phyloP scores from a whole-genome alignment of 148 eudicot species.

The Amaranthus palmeri region DNA sequence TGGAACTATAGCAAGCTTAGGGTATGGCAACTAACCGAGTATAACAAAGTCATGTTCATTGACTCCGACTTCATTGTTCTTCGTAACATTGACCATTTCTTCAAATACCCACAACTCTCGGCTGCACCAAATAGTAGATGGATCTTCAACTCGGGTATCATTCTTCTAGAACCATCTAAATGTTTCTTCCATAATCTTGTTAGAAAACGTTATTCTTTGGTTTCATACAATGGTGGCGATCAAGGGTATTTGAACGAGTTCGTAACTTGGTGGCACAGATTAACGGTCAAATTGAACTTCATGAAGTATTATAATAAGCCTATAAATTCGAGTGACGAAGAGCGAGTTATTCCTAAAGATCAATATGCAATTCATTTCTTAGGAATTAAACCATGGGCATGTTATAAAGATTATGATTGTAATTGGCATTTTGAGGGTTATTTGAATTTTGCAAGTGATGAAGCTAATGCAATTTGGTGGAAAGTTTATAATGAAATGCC shows the following conservation, averaged over 20 bases:
- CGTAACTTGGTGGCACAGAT: constrained; percentile 67
- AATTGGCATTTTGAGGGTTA: constrained; percentile 54
- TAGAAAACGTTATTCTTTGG: constrained; percentile 27
- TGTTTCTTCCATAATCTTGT: constrained; percentile 52
- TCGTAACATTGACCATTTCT: constrained; percentile 50
- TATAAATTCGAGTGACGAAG: neutral
- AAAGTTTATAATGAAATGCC: constrained; percentile 52
- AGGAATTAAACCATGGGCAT: constrained; percentile 76
- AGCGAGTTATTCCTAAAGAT: constrained; percentile 28
- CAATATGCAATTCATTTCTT: constrained; percentile 53
- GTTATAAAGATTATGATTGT: constrained; percentile 63
- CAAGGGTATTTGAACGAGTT: constrained; percentile 74
- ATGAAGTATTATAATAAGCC: constrained; percentile 34
- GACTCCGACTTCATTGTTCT: constrained; percentile 60
- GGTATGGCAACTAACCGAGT: constrained; percentile 57
- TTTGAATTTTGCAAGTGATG: constrained; percentile 40
- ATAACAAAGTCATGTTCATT: constrained; percentile 60
- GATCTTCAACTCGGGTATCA: constrained; percentile 67
- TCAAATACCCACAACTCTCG: constrained; percentile 50
- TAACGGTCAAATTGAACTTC: constrained; percentile 34
- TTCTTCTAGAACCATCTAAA: constrained; percentile 63
- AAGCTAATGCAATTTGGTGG: constrained; percentile 58
- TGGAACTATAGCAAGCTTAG: constrained; percentile 84
- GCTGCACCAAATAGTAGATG: constrained; percentile 41
- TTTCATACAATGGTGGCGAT: constrained; percentile 76